These are phyloP conservation scores for Echinochloa phyllopogon DNA, from an alignment of 176 grass and related monocot genomes.

Conservation along the genomic window DNA sequence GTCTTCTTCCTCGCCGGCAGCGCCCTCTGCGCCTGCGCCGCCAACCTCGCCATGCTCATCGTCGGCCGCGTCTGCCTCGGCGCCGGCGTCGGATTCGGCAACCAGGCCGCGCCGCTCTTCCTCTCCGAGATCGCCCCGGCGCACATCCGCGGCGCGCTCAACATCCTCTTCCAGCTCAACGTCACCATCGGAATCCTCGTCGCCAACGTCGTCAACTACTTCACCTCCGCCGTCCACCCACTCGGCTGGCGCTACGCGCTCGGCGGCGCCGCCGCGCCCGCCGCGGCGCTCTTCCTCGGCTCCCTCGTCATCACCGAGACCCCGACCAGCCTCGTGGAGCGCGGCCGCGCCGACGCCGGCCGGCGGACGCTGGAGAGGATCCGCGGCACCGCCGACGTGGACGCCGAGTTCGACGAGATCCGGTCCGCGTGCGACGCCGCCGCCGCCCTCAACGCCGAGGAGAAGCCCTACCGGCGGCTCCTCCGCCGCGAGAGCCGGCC, in stretches of 20 bases:
- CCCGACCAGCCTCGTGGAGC: slow-evolving; percentile 71
- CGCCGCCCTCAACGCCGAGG: slow-evolving; percentile 31
- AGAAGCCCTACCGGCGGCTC: slow-evolving; percentile 48
- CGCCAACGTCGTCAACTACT: slow-evolving; percentile 71
- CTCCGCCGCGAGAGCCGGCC: slow-evolving; percentile 45
- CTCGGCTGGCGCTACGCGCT: slow-evolving; percentile 63
- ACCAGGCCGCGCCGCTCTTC: slow-evolving; percentile 81
- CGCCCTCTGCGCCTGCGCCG: not conserved
- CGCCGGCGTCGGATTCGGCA: slow-evolving; percentile 65
- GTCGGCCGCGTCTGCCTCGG: slow-evolving; percentile 67
- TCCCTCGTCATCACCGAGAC: slow-evolving; percentile 67
- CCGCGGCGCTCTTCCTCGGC: slow-evolving; percentile 42
- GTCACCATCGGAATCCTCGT: slow-evolving; percentile 73
- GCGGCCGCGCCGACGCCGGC: slow-evolving; percentile 20
- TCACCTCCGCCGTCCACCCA: slow-evolving; percentile 43
- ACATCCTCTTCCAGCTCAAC: slow-evolving; percentile 83
- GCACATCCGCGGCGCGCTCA: slow-evolving; percentile 66
- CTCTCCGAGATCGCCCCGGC: slow-evolving; percentile 71
- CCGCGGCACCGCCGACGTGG: slow-evolving; percentile 50
- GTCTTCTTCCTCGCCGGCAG: slow-evolving; percentile 56
- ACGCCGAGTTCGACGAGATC: slow-evolving; percentile 61
- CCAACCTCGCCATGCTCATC: slow-evolving; percentile 54
- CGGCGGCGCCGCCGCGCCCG: slow-evolving; percentile 53
- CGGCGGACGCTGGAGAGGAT: slow-evolving; percentile 48
- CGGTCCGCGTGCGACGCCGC: slow-evolving; percentile 41